Base-by-base conservation (phyloP, 768 basidiomycete genomes). In the Lactifluus echinatus region DNA sequence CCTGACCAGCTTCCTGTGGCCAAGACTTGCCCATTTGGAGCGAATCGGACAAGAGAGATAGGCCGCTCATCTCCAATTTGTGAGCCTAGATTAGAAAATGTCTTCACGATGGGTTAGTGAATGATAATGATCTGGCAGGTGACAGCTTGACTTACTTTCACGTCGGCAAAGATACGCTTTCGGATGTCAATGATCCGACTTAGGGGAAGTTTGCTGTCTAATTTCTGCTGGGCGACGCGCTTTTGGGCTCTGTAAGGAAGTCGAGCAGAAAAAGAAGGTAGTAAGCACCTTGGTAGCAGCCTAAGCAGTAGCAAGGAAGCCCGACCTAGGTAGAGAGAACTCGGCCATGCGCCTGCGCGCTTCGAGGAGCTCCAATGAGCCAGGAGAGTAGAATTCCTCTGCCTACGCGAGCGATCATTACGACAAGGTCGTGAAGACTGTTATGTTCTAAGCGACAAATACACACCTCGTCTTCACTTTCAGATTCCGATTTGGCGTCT, bases 1-100 rank as follows among this genome's bases (percentile, higher is more conserved):
- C 96, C 96, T 28, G 94, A 90, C 96, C 96, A 99, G 63, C 91
- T 93, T 11, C 89, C 93, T 2, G 95, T 95, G 4, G 93, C 89
- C 47, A 97, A 79, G 56, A 88, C 78, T 66, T 89, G 72, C 68
- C 87, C 88, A 68, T 97, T 89, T 8, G 96, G 96, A 3, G 95
- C 83, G 70, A 98, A 98, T 37, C 96, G 87, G 28, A 97, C 90
- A 73, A 89, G 85, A 2, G 93, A 87, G 62, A 98, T 82, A 1
- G 96, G 93, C 42, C 96, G 81, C 63, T 96, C 93, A 69, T 97
- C 96, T 53, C 93, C 96, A 63, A 98, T 93, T 77, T 98, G 95
- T 0, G 96, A 97, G 23, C 96, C 96, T 44, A 98, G 81, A 66
- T 93, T 95, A 47, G 83, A 78, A 70, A 89, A 93, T 71, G 84